Base-by-base conservation (phyloP, 371 early-diverging fungal species). In the Gilbertella persicaria region DNA sequence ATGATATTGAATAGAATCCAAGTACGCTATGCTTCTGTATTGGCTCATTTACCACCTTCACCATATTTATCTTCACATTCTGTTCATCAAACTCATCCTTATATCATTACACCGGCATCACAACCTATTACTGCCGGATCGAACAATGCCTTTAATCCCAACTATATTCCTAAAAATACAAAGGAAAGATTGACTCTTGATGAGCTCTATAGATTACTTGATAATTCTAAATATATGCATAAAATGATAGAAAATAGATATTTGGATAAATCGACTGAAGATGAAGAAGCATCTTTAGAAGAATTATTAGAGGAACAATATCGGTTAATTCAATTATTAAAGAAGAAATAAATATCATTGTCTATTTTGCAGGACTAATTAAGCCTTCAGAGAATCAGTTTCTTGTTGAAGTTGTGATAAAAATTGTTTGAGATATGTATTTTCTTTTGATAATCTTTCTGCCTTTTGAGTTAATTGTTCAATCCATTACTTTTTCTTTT, bases 121-220 rank as follows among this genome's bases (percentile, higher is more conserved):
- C 49, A 48, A 26, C 71, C 75, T n/a, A 35, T 71, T 19, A 75
- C 75, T 33, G 58, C 71, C 20, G 55, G 58, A 29, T 75, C 75
- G 3, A 75, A 75, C 38, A 75, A 75, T 54, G 69, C 69, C 5
- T 75, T 75, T 37, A 64, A 75, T 45, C 69, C 75, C 8, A 61
- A 63, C 29, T 62, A 64, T 52, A 70, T 75, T 35, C 75, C 75
- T 5, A 58, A 64, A 33, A 54, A 60, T 20, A 61, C 69, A 9
- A 66, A 71, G 29, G 69, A 64, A 24, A 48, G 71, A 12, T 53
- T 75, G 1, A 56, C 67, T 13, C 24, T 71, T 33, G 46, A 52
- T 17, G 69, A 68, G 35, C 55, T 75, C 26, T 57, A 62, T 16
- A 53, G 61, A 29, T 67, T 75, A 10, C 45, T 75, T 12, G 63